phyloP scores from a whole-genome alignment of 2,329 filamentous ascomycete species.

The Microcera coccophila region DNA sequence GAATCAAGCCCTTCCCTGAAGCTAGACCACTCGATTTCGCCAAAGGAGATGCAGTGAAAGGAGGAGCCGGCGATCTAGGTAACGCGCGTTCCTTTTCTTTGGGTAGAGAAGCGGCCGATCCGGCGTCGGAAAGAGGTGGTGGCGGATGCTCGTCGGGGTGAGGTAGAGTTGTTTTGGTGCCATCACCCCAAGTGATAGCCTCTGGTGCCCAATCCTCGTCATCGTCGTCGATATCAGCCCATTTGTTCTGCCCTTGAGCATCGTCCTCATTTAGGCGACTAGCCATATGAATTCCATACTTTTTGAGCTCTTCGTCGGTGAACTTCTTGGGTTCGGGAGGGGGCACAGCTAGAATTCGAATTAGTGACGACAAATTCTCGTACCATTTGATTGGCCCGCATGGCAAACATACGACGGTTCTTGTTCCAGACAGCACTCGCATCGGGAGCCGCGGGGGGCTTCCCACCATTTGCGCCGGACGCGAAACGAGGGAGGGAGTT shows the following conservation, averaged over 20 bases:
- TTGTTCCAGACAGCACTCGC: constrained; percentile 82
- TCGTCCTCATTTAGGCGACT: constrained; percentile 75
- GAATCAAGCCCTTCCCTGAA: constrained; percentile 58
- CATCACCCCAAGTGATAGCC: constrained; percentile 82
- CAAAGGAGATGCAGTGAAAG: constrained; percentile 36
- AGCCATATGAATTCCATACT: constrained; percentile 82
- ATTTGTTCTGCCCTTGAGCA: constrained; percentile 70
- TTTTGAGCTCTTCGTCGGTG: constrained; percentile 82
- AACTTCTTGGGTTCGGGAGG: constrained; percentile 74
- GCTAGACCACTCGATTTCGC: constrained; percentile 45
- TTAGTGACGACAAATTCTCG: constrained; percentile 13
- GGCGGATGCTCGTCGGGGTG: constrained; percentile 51
- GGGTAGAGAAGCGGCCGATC: constrained; percentile 18
- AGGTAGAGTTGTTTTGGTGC: constrained; percentile 74
- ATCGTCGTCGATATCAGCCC: constrained; percentile 87
- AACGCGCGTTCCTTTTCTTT: constrained; percentile 36
- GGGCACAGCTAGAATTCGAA: constrained; percentile 48
- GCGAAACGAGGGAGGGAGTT: constrained; percentile 46
- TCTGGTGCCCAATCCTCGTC: constrained; percentile 85
- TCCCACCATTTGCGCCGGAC: constrained; percentile 52
- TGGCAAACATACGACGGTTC: constrained; percentile 64
- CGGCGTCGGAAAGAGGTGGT: constrained; percentile 26
- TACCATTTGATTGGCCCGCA: not conserved
- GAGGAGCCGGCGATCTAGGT: constrained; percentile 43
- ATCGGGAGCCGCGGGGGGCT: constrained; percentile 61